These are phyloP conservation scores for Bruguiera gymnorhiza DNA, from an alignment of 345 rosid species.

Conservation along the genomic window DNA sequence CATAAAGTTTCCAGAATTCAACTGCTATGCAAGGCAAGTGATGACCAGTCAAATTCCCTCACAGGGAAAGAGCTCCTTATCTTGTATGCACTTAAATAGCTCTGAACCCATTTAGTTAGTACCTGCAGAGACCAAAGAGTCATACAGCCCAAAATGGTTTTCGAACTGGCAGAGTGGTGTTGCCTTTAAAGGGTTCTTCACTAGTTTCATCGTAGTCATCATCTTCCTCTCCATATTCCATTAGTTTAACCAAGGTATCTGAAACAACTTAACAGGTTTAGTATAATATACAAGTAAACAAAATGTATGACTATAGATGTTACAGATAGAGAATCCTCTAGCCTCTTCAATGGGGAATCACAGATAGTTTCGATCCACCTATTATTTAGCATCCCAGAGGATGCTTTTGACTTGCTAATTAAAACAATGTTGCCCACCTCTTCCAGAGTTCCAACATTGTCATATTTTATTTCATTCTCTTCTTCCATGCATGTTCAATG, in stretches of 20 bases:
- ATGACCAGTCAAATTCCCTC: background rate
- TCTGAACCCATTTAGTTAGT: background rate
- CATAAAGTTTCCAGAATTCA: background rate
- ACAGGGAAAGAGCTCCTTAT: background rate
- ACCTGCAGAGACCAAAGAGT: background rate
- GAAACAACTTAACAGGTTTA: slow-evolving; percentile 24
- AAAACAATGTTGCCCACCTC: too few species aligned
- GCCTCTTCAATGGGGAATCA: background rate
- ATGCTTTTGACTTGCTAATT: background rate
- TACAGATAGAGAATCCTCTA: background rate
- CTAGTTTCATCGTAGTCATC: slow-evolving; percentile 49
- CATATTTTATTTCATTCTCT: background rate
- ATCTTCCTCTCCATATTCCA: slow-evolving; percentile 80
- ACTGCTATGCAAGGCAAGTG: background rate
- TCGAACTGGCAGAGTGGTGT: slow-evolving; percentile 17
- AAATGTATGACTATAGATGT: background rate
- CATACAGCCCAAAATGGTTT: slow-evolving; percentile 75
- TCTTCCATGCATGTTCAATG: background rate
- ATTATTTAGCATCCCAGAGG: background rate
- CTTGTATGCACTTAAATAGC: background rate
- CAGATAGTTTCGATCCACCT: background rate
- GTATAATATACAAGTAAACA: background rate
- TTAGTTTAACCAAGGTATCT: slow-evolving; percentile 77
- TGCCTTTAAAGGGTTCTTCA: slow-evolving; percentile 24
- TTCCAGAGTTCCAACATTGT: too few species aligned